Base-by-base conservation (phyloP, 1,139 yeast species). In the Magnusiomyces tetraspermus region DNA sequence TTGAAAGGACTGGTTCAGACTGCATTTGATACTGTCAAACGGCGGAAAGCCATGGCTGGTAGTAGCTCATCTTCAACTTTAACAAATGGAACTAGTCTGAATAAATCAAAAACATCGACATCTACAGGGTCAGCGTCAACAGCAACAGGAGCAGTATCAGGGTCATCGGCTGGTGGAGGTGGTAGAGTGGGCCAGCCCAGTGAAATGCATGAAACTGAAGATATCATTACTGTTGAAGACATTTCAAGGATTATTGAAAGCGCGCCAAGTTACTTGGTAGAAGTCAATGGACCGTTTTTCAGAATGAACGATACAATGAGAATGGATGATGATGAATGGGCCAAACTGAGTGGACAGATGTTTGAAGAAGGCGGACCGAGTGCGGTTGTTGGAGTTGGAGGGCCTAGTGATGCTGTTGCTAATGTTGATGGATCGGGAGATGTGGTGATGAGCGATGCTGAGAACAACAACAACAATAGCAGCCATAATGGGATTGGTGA, bases 1-100 rank as follows among this genome's bases (percentile, higher is more conserved):
- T 69, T 92, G 56, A 85, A 85, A 61, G 79, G 79, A 57, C 73
- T 92, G 4, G 70, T 92, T 17, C 94, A 88, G 63, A 79, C 80
- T 59, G 80, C 90, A 1, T 78, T 87, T 46, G 95, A 86, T 61
- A 52, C 51, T 44, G 62, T 58, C n/a, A 59, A 61, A 53, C 51
- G 58, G 33, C 48, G 62, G 28, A 22, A 42, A 11, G 46, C n/a
- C 17, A 15, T 8, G n/a, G 38, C 41, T 2, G 13, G 15, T n/a
- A 33, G 17, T 8, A 17, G n/a, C 10, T 28, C 31, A 28, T 13
- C 30, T 2, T n/a, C 26, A 4, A 22, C 23, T 19, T 11, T 11
- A 17, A 28, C 28, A 21, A 46, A 21, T 30, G 36, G 47, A 6
- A 17, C 40, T 17, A 43, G 41, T 24, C 28, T 19, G 33, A 45